These are phyloP conservation scores for Ceratonia siliqua DNA, from an alignment of 306 rosid genomes.

Conservation along the genomic window DNA sequence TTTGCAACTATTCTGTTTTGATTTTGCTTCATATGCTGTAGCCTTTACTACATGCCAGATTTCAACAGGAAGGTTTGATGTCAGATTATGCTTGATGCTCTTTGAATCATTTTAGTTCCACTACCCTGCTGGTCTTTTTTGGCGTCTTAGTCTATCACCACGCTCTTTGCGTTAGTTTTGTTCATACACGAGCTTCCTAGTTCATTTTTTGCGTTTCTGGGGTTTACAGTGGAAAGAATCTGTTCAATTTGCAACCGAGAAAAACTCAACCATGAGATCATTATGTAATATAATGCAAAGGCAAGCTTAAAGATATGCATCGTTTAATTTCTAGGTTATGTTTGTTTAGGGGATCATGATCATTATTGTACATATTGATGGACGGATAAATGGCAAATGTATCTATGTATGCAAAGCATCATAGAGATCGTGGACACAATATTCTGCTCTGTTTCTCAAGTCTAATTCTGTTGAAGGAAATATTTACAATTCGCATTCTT, in stretches of 20 bases:
- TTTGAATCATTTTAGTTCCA: neutral
- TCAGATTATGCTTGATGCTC: neutral
- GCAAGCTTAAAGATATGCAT: neutral
- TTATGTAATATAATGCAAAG: neutral
- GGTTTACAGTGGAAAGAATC: neutral
- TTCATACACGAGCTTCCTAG: neutral
- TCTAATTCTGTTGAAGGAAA: neutral
- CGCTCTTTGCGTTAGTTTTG: neutral
- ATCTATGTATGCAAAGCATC: conserved; percentile 18
- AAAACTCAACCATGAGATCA: neutral
- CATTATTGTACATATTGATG: neutral
- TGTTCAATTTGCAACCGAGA: neutral
- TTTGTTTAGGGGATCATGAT: neutral
- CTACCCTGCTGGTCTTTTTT: neutral
- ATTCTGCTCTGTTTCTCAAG: conserved; percentile 6
- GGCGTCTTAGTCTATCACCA: neutral
- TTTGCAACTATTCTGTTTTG: neutral
- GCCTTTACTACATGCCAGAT: neutral
- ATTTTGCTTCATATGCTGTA: neutral
- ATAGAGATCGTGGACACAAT: neutral
- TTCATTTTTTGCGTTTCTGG: neutral
- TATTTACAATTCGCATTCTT: neutral
- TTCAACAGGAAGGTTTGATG: neutral
- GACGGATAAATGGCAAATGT: neutral
- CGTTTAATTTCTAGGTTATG: neutral